Conservation (phyloP, 1,139 yeast species). For the Taphrina betulina region DNA sequence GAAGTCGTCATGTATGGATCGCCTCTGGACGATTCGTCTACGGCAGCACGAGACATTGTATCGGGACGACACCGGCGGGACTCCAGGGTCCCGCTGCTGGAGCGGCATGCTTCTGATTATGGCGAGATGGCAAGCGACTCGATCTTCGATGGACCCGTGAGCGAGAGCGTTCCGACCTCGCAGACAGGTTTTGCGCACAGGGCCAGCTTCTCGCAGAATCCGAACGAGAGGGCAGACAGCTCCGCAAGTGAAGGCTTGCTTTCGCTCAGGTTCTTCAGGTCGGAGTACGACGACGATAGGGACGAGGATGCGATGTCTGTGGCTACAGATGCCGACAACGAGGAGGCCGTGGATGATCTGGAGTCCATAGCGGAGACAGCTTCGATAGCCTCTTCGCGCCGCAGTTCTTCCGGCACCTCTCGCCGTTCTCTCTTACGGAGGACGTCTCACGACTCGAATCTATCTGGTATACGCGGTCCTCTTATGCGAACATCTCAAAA, state of each 20-base stretch:
- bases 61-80: constrained; percentile 23
- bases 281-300: constrained; percentile 31
- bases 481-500: constrained; percentile 53
- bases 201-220: constrained; percentile 12
- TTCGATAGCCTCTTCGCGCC: constrained; percentile 22
- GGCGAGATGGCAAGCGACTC: constrained; percentile 35
- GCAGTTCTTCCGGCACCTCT: constrained; percentile 8
- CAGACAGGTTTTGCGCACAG: constrained; percentile 33
- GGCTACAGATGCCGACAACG: constrained; percentile 24
- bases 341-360: constrained; percentile 16
- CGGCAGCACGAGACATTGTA: background rate
- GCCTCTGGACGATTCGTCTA: background rate
- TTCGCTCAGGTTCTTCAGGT: constrained; percentile 31
- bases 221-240: constrained; percentile 20
- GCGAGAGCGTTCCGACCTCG: constrained; percentile 35
- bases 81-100: constrained; percentile 29
- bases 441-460: constrained; percentile 14
- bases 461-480: constrained; percentile 4
- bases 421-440: constrained; percentile 13
- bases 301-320: constrained; percentile 32
- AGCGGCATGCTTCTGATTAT: constrained; percentile 26
- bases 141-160: constrained; percentile 35
- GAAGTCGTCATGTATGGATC: constrained; percentile 22
- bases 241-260: constrained; percentile 33
- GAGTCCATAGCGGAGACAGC: constrained; percentile 32